A percentile compares a stretch with the other conserved stretches of the same genome.
Conservation (phyloP, 371 early-diverging fungal genomes). For the Mortierella sp. region DNA sequence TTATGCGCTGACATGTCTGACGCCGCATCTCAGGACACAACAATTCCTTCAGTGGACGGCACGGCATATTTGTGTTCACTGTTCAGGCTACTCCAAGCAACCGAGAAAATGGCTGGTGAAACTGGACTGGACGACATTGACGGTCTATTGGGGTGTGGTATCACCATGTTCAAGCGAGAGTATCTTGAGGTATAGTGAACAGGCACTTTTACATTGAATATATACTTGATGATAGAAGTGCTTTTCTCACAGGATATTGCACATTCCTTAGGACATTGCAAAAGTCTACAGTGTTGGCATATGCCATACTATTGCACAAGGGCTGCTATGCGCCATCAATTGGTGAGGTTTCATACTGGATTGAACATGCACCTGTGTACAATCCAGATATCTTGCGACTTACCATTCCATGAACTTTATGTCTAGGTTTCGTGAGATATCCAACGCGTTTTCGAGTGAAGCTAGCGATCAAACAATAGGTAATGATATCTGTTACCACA, state of each 20-base stretch:
- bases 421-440: conserved; percentile 75
- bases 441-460: conserved; percentile 73
- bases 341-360: conserved; percentile 54
- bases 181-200: conserved; percentile 51
- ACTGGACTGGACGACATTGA: conserved; percentile 75
- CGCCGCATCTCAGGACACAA: conserved; percentile 17
- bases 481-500: conserved; percentile 7
- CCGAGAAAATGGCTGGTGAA: conserved; percentile 67
- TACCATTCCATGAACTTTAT: background rate
- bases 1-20: conserved; percentile 29
- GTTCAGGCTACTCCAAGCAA: conserved; percentile 78
- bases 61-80: conserved; percentile 73
- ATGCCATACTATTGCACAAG: conserved; percentile 57
- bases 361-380: background rate
- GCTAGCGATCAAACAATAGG: conserved; percentile 54
- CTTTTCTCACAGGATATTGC: background rate
- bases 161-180: conserved; percentile 63
- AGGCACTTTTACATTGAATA: no score
- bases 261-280: conserved; percentile 23
- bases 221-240: no score
- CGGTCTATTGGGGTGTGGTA: conserved; percentile 77
- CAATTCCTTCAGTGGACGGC: conserved; percentile 31
- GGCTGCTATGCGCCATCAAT: conserved; percentile 67
- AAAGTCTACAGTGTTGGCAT: conserved; percentile 35
- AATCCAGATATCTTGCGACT: background rate